phyloP scores from a whole-genome alignment of 352 stramenopile species.

The Phytophthora boehmeriae region DNA sequence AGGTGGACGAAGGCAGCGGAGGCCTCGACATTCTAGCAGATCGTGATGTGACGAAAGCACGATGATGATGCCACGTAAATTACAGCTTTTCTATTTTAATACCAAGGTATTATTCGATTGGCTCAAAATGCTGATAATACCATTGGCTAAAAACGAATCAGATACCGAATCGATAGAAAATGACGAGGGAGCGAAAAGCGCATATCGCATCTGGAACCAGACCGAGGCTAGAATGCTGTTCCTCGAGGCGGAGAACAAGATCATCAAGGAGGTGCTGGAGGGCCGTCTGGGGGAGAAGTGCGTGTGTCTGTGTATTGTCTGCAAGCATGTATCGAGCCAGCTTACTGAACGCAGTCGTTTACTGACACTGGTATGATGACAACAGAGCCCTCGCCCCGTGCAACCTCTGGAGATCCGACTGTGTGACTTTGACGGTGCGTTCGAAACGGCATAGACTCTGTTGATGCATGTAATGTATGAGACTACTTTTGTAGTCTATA shows the following conservation, averaged over 20 bases:
- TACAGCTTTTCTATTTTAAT: too few relatives aligned
- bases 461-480: neutral
- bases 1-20: constrained; percentile 28
- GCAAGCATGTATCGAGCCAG: too few relatives aligned
- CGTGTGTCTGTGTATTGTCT: constrained; percentile 12
- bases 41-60: constrained; percentile 15
- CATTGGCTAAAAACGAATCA: too few relatives aligned
- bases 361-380: too few relatives aligned
- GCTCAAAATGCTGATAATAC: neutral
- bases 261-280: constrained; percentile 85
- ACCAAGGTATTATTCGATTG: too few relatives aligned
- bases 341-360: too few relatives aligned
- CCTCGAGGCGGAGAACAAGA: constrained; percentile 89
- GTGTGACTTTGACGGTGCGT: constrained; percentile 86
- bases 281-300: constrained; percentile 74
- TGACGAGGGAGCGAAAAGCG: constrained; percentile 14
- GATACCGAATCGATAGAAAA: neutral
- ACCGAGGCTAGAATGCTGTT: constrained; percentile 67
- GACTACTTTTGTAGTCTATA: constrained; percentile 4
- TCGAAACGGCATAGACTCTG: neutral
- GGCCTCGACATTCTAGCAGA: constrained; percentile 26
- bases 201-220: constrained; percentile 34
- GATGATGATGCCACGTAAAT: neutral
- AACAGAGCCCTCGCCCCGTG: constrained; percentile 73
- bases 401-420: constrained; percentile 78